Conservation (phyloP, 164 flowering plant species). For the Santalum album region DNA sequence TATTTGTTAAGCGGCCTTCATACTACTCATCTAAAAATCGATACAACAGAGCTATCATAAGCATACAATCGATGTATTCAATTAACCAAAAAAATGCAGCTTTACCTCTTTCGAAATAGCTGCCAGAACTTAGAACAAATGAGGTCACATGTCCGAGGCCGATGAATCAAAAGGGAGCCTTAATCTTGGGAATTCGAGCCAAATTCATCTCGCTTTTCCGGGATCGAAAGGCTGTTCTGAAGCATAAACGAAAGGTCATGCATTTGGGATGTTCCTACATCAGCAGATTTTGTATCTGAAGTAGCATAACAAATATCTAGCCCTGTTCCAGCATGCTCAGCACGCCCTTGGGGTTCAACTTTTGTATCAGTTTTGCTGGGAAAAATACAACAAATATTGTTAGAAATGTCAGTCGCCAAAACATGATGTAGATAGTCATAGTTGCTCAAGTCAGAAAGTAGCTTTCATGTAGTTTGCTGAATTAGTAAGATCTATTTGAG, state of each 20-base stretch:
- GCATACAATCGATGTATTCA: too few species aligned
- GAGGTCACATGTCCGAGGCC: background rate
- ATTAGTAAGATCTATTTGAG: too few species aligned
- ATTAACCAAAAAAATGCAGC: background rate
- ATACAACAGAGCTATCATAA: too few species aligned
- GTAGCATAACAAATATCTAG: slow-evolving; percentile 5
- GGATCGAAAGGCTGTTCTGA: slow-evolving; percentile 31
- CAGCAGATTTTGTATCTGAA: slow-evolving; percentile 10
- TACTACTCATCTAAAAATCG: too few species aligned
- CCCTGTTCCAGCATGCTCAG: slow-evolving; percentile 7
- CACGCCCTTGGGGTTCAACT: background rate
- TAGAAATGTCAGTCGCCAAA: background rate
- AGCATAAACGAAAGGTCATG: slow-evolving; percentile 71
- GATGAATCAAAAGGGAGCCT: background rate
- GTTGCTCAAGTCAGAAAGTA: too few species aligned
- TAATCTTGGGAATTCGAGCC: slow-evolving; percentile 6
- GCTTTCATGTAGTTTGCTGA: too few species aligned
- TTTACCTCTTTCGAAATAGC: background rate
- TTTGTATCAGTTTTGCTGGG: slow-evolving; percentile 9
- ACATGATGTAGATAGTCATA: background rate
- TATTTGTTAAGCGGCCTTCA: too few species aligned
- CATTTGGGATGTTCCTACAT: slow-evolving; percentile 49
- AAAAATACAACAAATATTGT: background rate
- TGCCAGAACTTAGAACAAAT: background rate
- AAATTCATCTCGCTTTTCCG: slow-evolving; percentile 13